Percentiles rank a stretch among this genome's conserved stretches.
Evolutionary conservation across 257 asterid species (phyloP).

Genomic region (Ballota nigra): DNA sequence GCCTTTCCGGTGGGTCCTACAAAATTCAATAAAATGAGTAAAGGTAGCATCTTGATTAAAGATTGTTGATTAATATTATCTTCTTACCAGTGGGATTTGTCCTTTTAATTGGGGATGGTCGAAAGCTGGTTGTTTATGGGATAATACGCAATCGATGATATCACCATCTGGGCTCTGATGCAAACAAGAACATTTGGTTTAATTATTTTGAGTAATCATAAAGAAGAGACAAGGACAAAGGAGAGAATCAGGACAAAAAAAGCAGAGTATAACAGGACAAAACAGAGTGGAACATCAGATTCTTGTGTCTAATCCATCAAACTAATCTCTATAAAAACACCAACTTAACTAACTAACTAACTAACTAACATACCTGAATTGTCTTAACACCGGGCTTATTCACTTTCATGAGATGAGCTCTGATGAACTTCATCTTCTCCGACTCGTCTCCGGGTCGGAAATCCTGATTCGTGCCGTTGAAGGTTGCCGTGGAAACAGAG

Average conservation of each 20-base stretch:
- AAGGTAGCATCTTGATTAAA: background rate
- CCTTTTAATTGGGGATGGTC: constrained; percentile 86
- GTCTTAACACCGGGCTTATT: constrained; percentile 77
- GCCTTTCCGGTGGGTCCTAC: constrained; percentile 88
- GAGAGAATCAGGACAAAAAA: constrained; percentile 15
- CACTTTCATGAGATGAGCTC: constrained; percentile 59
- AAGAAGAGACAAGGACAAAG: constrained; percentile 6
- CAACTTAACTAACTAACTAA: background rate
- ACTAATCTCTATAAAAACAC: background rate
- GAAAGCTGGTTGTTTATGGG: constrained; percentile 85
- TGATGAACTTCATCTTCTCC: constrained; percentile 42
- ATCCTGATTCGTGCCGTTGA: constrained; percentile 41
- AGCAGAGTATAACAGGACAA: constrained; percentile 9
- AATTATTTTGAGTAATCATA: background rate
- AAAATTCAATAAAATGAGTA: constrained; percentile 5
- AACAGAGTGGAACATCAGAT: constrained; percentile 14
- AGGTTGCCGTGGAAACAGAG: constrained; percentile 41
- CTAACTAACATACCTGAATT: constrained; percentile 64
- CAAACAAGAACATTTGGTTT: background rate
- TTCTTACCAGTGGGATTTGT: constrained; percentile 66
- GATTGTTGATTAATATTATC: background rate
- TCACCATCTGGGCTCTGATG: constrained; percentile 95
- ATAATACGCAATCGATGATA: constrained; percentile 70
- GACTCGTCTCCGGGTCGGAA: constrained; percentile 54
- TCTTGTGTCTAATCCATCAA: background rate